Evolutionary conservation across 2,329 filamentous ascomycete species (phyloP).

Genomic region (Cordyceps militaris): DNA sequence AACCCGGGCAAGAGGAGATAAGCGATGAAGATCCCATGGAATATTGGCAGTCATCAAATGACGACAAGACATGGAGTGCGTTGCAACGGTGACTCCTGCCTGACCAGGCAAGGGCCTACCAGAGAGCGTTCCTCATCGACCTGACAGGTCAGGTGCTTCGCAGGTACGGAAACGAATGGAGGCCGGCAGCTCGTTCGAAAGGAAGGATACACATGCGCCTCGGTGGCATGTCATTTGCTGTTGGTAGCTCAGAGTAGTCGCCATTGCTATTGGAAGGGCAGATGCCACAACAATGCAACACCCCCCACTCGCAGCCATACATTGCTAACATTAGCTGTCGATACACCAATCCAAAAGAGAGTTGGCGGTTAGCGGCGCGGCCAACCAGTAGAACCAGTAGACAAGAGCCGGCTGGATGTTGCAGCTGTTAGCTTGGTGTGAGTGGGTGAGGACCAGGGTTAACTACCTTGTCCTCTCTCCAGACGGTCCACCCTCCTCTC

Average conservation of each 20-base stretch:
- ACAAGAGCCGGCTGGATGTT: neutral
- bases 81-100: neutral
- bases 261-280: conserved; percentile 1
- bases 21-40: neutral
- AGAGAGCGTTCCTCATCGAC: neutral
- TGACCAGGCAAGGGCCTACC: neutral
- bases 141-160: neutral
- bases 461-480: neutral
- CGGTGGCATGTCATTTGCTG: conserved; percentile 7
- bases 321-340: neutral
- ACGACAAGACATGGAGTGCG: neutral
- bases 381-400: neutral
- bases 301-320: conserved; percentile 5
- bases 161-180: neutral
- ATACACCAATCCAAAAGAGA: neutral
- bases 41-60: neutral
- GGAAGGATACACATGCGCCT: conserved; percentile 1
- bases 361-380: neutral
- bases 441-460: neutral
- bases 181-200: neutral
- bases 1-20: neutral
- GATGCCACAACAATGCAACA: conserved; percentile 11
- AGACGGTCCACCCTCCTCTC: conserved; percentile 1
- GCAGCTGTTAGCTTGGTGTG: conserved; percentile 8
- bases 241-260: neutral